Percentiles rank a stretch among this genome's conserved stretches.
These are phyloP conservation scores for Berberis thunbergii DNA, from an alignment of 164 flowering plant species.

Conservation along the genomic window DNA sequence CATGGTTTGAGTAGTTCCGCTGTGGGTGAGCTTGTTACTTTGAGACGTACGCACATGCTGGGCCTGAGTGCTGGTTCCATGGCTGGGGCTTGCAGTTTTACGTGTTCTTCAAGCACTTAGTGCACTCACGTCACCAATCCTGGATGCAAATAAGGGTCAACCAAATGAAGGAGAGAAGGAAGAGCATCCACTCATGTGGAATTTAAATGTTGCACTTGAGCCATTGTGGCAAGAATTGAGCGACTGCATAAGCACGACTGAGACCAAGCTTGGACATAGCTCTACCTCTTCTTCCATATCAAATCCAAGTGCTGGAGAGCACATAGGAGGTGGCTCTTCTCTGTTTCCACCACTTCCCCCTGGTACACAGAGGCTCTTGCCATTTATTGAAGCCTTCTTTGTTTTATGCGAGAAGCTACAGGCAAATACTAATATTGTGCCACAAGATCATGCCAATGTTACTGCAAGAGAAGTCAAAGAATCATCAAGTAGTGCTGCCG, in stretches of 20 bases:
- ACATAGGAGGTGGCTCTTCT: slow-evolving; percentile 42
- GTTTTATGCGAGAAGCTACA: slow-evolving; percentile 78
- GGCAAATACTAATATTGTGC: slow-evolving; percentile 29
- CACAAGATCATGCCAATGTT: slow-evolving; percentile 47
- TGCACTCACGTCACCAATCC: slow-evolving; percentile 34
- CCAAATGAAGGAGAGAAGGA: slow-evolving; percentile 46
- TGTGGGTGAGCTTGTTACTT: slow-evolving; percentile 59
- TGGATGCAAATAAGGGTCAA: slow-evolving; percentile 19
- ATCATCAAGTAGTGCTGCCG: slow-evolving; percentile 34
- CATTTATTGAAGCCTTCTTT: slow-evolving; percentile 91
- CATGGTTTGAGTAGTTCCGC: slow-evolving; percentile 65
- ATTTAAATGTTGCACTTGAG: slow-evolving; percentile 64
- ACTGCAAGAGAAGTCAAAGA: slow-evolving; percentile 80
- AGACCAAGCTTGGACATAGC: slow-evolving; percentile 55
- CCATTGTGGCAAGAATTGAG: slow-evolving; percentile 91
- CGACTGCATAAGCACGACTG: slow-evolving; percentile 65
- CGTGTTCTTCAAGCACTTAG: slow-evolving; percentile 81
- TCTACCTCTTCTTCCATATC: slow-evolving; percentile 22
- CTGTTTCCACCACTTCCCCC: slow-evolving; percentile 67
- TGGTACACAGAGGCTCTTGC: slow-evolving; percentile 78
- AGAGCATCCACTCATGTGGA: slow-evolving; percentile 54
- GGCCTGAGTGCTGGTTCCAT: slow-evolving; percentile 81
- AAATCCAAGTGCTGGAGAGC: slow-evolving; percentile 34
- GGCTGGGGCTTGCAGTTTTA: slow-evolving; percentile 85
- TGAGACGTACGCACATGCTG: slow-evolving; percentile 63